Conservation (phyloP, 2,329 filamentous ascomycete species). For the Bipolaris sorokiniana region DNA sequence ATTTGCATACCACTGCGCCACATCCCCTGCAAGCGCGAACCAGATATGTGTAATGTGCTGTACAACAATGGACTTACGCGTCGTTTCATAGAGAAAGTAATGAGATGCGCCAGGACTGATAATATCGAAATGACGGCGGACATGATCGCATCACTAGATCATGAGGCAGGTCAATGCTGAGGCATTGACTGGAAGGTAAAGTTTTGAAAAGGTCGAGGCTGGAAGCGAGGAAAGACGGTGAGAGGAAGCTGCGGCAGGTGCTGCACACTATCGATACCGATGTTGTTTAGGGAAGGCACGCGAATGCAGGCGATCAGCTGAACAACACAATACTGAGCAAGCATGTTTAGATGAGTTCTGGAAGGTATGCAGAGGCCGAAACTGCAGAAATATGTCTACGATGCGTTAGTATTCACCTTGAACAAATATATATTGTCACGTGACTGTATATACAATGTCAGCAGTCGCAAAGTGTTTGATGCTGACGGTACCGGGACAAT, state of each 20-base stretch:
- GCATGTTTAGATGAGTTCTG: neutral
- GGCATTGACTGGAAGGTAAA: neutral
- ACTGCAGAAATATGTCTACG: neutral
- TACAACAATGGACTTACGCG: neutral
- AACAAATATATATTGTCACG: neutral
- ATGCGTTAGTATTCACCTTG: neutral
- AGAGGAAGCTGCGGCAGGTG: conserved; percentile 4
- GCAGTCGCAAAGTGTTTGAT: neutral
- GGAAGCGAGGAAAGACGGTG: conserved; percentile 16
- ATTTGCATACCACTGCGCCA: conserved; percentile 3
- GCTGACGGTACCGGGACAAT: neutral
- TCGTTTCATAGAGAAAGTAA: conserved; percentile 1
- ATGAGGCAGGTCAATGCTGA: neutral
- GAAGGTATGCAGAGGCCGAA: neutral
- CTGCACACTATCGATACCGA: conserved; percentile 4
- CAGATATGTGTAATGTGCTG: conserved; percentile 5
- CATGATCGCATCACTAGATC: neutral
- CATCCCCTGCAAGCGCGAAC: neutral
- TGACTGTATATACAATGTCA: neutral
- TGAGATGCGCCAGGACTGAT: neutral
- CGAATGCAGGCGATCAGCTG: conserved; percentile 1
- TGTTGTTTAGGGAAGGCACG: conserved; percentile 9
- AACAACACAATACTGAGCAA: conserved; percentile 1
- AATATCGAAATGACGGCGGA: neutral
- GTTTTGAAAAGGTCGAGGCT: conserved; percentile 1